These are phyloP conservation scores for Thermothelomyces thermophilus DNA, from an alignment of 2,329 filamentous ascomycete genomes.

Conservation along the genomic window DNA sequence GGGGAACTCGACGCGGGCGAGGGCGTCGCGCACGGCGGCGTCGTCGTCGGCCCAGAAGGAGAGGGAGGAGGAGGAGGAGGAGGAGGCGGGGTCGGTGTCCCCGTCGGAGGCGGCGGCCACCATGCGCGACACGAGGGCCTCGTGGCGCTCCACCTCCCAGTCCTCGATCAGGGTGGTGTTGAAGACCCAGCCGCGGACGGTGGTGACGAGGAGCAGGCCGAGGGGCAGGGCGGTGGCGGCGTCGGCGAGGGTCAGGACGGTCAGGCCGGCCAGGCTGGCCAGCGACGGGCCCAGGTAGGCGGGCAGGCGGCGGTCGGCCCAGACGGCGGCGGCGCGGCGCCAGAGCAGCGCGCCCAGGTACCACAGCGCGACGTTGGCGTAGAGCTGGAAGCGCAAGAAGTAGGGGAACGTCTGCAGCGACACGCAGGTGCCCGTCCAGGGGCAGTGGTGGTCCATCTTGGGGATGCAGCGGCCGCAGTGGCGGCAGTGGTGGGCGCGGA, in stretches of 20 bases:
- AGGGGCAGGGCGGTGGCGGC: slow-evolving; percentile 56
- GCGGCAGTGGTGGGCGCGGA: slow-evolving; percentile 74
- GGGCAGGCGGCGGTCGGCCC: slow-evolving; percentile 59
- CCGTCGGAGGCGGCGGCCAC: too few relatives aligned
- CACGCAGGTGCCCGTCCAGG: slow-evolving; percentile 79
- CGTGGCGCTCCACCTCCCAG: slow-evolving; percentile 65
- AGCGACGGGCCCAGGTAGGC: slow-evolving; percentile 66
- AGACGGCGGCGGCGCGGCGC: slow-evolving; percentile 53
- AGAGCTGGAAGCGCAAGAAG: slow-evolving; percentile 72
- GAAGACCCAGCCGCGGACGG: slow-evolving; percentile 52
- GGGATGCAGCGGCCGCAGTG: slow-evolving; percentile 68
- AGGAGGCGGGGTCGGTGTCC: too few relatives aligned
- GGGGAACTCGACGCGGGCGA: slow-evolving; percentile 67
- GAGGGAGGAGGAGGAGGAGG: too few relatives aligned
- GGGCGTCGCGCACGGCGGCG: slow-evolving; percentile 35
- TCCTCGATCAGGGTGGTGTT: slow-evolving; percentile 77
- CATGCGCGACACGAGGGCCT: slow-evolving; percentile 44
- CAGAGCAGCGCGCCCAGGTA: slow-evolving; percentile 55
- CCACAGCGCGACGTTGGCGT: slow-evolving; percentile 60
- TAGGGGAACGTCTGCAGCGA: slow-evolving; percentile 76
- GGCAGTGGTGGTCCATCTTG: slow-evolving; percentile 82
- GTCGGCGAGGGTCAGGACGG: slow-evolving; percentile 52
- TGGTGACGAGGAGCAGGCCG: slow-evolving; percentile 57
- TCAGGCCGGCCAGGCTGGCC: slow-evolving; percentile 52
- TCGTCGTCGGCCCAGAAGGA: slow-evolving; percentile 28